Evolutionary conservation across 495 filamentous ascomycete species (phyloP), one percentile per base, ranked within the genome.

Genomic region (Aspergillus saccharolyticus): DNA sequence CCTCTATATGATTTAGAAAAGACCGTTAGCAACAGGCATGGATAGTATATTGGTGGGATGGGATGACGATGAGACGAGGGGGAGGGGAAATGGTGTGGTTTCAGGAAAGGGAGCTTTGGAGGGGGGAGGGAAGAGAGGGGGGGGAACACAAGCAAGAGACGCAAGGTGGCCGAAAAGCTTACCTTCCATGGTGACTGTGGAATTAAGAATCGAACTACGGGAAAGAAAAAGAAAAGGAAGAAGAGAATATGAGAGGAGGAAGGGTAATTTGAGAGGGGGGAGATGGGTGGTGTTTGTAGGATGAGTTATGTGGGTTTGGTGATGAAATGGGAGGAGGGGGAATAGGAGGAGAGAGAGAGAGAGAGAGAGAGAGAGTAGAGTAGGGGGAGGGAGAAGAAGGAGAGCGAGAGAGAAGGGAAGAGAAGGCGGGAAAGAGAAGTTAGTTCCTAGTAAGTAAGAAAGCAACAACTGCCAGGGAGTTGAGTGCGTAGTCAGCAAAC

Each of bases 141-240:
- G n/a, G n/a, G n/a, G n/a, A n/a, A n/a, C n/a, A n/a, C 56, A 60
- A 64, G 61, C 50, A 58, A 51, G 57, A 44, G 60, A 59, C 58
- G 61, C 52, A 71, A 75, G 67, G 71, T 74, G 69, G 67, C 72
- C 48, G 52, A 59, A n/a, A 63, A 69, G 80, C 85, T 80, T 81
- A 91, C 88, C 88, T 82, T 91, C 88, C 88, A 91, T 91, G 76
- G 73, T 80, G 80, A 77, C 72, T 63, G 66, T 67, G 59, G 54
- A 68, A 74, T 71, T 69, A 66, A 60, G 63, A 69, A 56, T 59
- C 61, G 61, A 67, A 69, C 59, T 60, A 65, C 65, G 70, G 66
- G 67, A 67, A 67, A 69, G 67, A 70, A 70, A 75, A 64, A 62
- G 63, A 67, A 63, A 57, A 55, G 33, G 10, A 12, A 39, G 33